Base-by-base conservation (phyloP, 2,329 filamentous ascomycete species). In the Pseudogymnoascus sp. region DNA sequence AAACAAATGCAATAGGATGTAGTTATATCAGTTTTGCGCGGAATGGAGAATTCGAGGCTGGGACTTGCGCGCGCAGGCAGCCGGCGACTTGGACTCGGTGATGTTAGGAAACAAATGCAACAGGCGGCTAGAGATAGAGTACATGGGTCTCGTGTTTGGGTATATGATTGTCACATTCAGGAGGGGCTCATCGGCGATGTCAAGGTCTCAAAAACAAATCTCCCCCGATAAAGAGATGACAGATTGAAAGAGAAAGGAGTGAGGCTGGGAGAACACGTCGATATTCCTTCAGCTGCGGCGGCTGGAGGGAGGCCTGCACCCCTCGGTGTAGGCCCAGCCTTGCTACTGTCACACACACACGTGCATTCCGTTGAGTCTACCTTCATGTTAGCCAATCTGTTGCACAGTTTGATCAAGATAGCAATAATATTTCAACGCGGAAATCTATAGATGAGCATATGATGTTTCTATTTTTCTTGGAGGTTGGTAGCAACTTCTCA, bases 61-160 rank as follows among this genome's bases (percentile, higher is more conserved):
- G 23, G 36, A 40, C 31, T 59, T 66, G 65, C 63, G 63, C 59
- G 34, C 64, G 65, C 64, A 53, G 62, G 46, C 40, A 37, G 61
- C 61, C 61, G 63, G 12, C 14, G 61, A 42, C 28, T 40, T 40
- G 43, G 31, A 59, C 64, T 66, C 65, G 62, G 53, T 28, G 60
- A 16, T 38, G 25, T 1, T 28, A 7, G 25, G 25, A 28, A 28
- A 28, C 25, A 28, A 28, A 28, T 28, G 14, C 16, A 42, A 5
- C 9, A 42, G 16, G 38, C 16, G 1, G 1, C 28, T 40, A n/a
- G 6, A 18, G 38, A 11, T 42, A 42, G 38, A 42, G 16, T 42
- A 18, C 7, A 42, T 42, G 38, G 1, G 37, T 21, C 38, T 21
- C 16, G 16, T 18, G 3, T 42, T 4, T 9, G n/a, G 38, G 16